These are phyloP conservation scores for Lachancea nothofagi DNA, from an alignment of 805 yeast genomes.

Conservation along the genomic window DNA sequence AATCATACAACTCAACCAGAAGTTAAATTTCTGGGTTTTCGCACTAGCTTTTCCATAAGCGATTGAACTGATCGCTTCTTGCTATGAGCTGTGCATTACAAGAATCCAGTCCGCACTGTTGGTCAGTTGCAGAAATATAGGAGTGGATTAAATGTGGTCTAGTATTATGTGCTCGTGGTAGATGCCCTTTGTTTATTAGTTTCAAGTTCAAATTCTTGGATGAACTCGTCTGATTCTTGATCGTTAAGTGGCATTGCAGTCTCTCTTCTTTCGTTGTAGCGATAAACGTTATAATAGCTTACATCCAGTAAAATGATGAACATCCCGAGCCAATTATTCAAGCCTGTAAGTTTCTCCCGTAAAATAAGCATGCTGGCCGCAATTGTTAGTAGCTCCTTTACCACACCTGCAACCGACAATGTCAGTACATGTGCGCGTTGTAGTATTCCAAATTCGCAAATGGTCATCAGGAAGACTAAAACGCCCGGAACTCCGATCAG, in stretches of 20 bases:
- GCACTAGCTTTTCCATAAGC: too few species aligned
- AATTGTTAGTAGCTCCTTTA: conserved; percentile 86
- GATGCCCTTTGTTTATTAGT: neutral
- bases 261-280: conserved; percentile 34
- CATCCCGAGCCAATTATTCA: conserved; percentile 69
- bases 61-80: too few species aligned
- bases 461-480: conserved; percentile 83
- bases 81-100: too few species aligned
- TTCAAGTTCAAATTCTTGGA: conserved; percentile 13
- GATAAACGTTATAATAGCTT: conserved; percentile 70
- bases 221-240: conserved; percentile 9
- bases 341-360: conserved; percentile 58
- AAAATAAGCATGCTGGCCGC: conserved; percentile 59
- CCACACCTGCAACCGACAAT: conserved; percentile 83
- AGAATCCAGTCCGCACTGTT: too few species aligned
- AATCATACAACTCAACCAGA: too few species aligned
- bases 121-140: too few species aligned
- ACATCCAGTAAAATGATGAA: conserved; percentile 72
- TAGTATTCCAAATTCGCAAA: conserved; percentile 78
- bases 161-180: neutral
- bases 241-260: neutral
- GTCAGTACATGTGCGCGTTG: conserved; percentile 82
- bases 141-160: too few species aligned
- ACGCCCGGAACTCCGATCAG: conserved; percentile 76
- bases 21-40: too few species aligned